Conservation (phyloP, 805 yeast genomes). For the Ogataea philodendri region DNA sequence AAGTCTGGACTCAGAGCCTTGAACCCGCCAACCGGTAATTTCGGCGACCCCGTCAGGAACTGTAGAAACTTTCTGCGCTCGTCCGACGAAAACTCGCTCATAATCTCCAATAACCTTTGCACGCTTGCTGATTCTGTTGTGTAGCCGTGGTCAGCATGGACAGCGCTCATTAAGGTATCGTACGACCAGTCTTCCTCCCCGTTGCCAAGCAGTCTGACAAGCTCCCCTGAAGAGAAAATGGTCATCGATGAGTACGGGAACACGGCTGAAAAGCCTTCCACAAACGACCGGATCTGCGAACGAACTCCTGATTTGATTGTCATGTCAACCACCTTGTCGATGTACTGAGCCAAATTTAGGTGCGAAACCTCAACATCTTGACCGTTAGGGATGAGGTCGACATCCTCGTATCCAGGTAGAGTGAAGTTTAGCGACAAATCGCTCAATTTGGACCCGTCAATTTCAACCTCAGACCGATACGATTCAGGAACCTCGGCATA, state of each 20-base stretch:
- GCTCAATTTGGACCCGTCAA: constrained; percentile 39
- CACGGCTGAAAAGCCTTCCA: constrained; percentile 76
- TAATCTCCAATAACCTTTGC: constrained; percentile 55
- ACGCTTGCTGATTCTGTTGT: constrained; percentile 65
- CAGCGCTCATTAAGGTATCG: constrained; percentile 53
- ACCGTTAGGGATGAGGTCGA: constrained; percentile 61
- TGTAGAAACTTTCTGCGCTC: constrained; percentile 77
- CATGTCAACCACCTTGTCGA: constrained; percentile 54
- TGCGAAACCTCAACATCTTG: constrained; percentile 44
- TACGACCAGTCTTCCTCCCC: constrained; percentile 84
- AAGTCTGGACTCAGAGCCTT: constrained; percentile 75
- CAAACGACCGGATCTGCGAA: constrained; percentile 65
- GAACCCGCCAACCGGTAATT: constrained; percentile 91
- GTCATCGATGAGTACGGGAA: constrained; percentile 74
- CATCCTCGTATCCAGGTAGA: constrained; percentile 71
- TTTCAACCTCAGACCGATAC: constrained; percentile 16
- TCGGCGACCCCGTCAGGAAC: constrained; percentile 91
- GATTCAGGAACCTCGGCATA: constrained; percentile 12
- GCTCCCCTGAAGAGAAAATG: constrained; percentile 73
- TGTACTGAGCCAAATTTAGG: constrained; percentile 56
- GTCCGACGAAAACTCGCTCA: constrained; percentile 49
- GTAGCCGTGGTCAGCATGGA: constrained; percentile 91
- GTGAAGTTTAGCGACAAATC: constrained; percentile 63
- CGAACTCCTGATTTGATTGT: constrained; percentile 62
- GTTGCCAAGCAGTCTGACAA: constrained; percentile 69